Evolutionary conservation across 148 eudicot species (phyloP), one percentile per base, ranked within the genome.

Genomic region (Beta vulgaris): DNA sequence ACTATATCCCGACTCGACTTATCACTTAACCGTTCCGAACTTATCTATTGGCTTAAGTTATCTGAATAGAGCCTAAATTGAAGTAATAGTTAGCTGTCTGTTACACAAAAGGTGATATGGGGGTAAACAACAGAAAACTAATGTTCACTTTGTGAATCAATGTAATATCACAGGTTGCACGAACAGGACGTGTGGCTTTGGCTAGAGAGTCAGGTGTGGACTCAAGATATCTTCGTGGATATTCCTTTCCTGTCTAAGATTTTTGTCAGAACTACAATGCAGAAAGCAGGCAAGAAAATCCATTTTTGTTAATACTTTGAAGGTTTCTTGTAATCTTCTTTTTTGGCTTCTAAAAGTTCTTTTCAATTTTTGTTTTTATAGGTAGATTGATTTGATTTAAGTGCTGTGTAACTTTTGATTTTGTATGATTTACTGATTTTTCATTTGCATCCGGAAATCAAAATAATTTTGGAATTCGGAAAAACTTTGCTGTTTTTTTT

Each of bases 181-280:
- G 91, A 73, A 88, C 89, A 2, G 91, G 92, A 23, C 88, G 88
- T 26, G 86, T 91, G 77, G 98, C 98, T 39, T 80, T 91, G 75
- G 73, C 81, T 69, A 91, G 96, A 35, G 96, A 89, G 77, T 93
- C 96, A 14, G 98, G 98, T 51, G 98, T 92, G 16, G 98, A 93
- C 72, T 93, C 98, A 6, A 85, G 68, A 69, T 89, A 85, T 82
- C 98, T 93, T 35, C 91, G 96, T 40, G 96, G 96, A 68, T 93
- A 91, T 78, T 85, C 96, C 12, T 90, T 82, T 80, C 96, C 96
- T 9, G 26, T 89, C n/a, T 92, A 73, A 71, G 48, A 43, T 29
- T 23, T 68, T 1, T 62, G 44, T 14, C 77, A 8, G 32, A 48
- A 29, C 36, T 28, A 51, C 58, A 32, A 26, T 39, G 6, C 14